These are phyloP conservation scores for Mucor racemosus DNA, from an alignment of 371 early-diverging fungal genomes.

Conservation along the genomic window DNA sequence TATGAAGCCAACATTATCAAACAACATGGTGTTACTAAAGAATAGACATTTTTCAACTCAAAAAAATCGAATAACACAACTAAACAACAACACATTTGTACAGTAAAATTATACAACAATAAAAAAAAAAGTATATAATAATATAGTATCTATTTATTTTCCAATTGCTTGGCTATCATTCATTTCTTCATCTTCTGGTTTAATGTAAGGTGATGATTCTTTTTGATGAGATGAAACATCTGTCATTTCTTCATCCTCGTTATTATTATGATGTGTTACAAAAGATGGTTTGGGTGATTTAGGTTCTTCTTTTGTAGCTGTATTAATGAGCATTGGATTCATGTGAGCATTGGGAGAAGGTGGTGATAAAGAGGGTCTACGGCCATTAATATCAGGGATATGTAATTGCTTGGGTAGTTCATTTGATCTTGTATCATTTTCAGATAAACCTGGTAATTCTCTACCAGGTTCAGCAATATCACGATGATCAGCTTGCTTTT, in stretches of 20 bases:
- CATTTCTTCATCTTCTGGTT: conserved; percentile 10
- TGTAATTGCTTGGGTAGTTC: background rate
- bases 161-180: background rate
- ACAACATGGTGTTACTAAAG: conserved; percentile 68
- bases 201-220: background rate
- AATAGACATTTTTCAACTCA: conserved; percentile 8
- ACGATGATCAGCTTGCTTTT: background rate
- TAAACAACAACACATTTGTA: conserved; percentile 1
- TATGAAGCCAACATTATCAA: conserved; percentile 88
- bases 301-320: background rate
- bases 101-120: conserved; percentile 1
- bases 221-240: background rate
- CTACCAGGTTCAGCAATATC: conserved; percentile 1
- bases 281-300: conserved; percentile 7
- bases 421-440: background rate
- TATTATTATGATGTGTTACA: background rate
- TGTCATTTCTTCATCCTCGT: conserved; percentile 2
- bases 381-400: conserved; percentile 5
- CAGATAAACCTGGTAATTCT: background rate
- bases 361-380: background rate
- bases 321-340: conserved; percentile 3
- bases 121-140: too few species aligned
- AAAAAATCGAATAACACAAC: background rate
- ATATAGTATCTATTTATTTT: too few species aligned
- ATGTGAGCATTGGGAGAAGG: too few species aligned